Conservation (phyloP, 2,329 filamentous ascomycete genomes). For the Trichophyton schoenleinii region DNA sequence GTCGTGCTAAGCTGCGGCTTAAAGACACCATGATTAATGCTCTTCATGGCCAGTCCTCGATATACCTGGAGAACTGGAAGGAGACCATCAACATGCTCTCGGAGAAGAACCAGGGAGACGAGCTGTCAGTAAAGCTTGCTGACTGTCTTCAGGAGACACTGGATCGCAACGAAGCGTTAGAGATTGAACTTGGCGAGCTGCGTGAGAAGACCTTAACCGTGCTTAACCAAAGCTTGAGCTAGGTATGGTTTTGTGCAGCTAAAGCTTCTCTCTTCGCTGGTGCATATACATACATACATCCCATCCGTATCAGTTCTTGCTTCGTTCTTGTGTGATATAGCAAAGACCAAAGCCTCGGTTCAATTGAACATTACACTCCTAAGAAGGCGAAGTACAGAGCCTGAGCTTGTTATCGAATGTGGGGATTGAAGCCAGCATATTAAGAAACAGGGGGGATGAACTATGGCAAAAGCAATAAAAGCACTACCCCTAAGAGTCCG, state of each 20-base stretch:
- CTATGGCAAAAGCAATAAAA: too few relatives aligned
- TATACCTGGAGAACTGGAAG: constrained; percentile 4
- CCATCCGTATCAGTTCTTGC: background rate
- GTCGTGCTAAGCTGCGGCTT: background rate
- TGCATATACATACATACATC: background rate
- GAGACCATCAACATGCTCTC: constrained; percentile 1
- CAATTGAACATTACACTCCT: too few relatives aligned
- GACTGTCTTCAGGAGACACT: constrained; percentile 3
- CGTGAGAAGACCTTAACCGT: background rate
- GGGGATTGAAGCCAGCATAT: too few relatives aligned
- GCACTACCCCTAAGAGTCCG: too few relatives aligned
- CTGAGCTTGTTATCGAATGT: too few relatives aligned
- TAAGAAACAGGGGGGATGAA: too few relatives aligned
- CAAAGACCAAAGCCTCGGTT: too few relatives aligned
- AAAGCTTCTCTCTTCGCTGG: background rate
- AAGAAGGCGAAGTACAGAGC: too few relatives aligned
- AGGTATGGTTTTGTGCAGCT: background rate
- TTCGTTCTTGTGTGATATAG: background rate
- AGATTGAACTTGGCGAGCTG: background rate
- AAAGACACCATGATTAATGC: background rate
- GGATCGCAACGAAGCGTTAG: constrained; percentile 9
- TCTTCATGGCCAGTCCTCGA: background rate
- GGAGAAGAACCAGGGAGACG: background rate
- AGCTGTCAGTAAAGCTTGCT: constrained; percentile 6
- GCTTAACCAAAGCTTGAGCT: background rate